A percentile compares a stretch with the other conserved stretches of the same genome.
Conservation (phyloP, 1,139 yeast species). For the Suhomyces choctaworum region DNA sequence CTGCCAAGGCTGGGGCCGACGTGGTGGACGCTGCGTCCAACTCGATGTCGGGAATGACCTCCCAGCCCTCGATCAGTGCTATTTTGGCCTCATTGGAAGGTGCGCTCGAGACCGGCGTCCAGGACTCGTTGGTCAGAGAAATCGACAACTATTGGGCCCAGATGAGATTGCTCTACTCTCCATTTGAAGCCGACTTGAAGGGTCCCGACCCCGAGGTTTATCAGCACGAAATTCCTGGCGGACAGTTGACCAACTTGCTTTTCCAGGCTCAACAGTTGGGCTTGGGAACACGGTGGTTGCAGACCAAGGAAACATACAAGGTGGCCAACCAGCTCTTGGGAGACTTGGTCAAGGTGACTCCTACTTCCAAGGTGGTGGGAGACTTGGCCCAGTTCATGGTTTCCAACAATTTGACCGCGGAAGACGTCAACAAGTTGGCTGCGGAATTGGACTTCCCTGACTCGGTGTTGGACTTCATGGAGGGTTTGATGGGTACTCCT, state of each 20-base stretch:
- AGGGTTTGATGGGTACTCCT: constrained; percentile 99
- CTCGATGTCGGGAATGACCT: constrained; percentile 97
- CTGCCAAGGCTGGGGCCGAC: constrained; percentile 96
- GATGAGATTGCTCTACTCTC: constrained; percentile 93
- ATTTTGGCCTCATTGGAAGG: constrained; percentile 91
- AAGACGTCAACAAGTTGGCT: constrained; percentile 87
- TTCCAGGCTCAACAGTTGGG: constrained; percentile 99
- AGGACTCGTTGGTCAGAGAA: constrained; percentile 68
- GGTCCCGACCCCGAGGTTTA: constrained; percentile 99
- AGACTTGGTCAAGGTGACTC: constrained; percentile 96
- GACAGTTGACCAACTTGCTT: constrained; percentile 92
- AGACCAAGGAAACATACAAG: constrained; percentile 90
- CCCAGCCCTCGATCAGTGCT: constrained; percentile 96
- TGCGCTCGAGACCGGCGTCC: constrained; percentile 72
- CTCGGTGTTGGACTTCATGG: constrained; percentile 95
- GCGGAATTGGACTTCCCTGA: constrained; percentile 95
- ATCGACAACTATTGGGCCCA: constrained; percentile 97
- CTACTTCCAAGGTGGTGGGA: constrained; percentile 98
- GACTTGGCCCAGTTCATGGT: constrained; percentile 99
- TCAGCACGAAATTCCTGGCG: constrained; percentile 98
- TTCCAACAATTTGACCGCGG: constrained; percentile 79
- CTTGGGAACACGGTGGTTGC: constrained; percentile 92
- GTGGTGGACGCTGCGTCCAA: constrained; percentile 97
- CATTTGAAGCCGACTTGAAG: constrained; percentile 97
- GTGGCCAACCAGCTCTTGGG: constrained; percentile 89